These are phyloP conservation scores for Straminergon stramineum DNA, from an alignment of 225 moss, liverwort and hornwort genomes.

Conservation along the genomic window DNA sequence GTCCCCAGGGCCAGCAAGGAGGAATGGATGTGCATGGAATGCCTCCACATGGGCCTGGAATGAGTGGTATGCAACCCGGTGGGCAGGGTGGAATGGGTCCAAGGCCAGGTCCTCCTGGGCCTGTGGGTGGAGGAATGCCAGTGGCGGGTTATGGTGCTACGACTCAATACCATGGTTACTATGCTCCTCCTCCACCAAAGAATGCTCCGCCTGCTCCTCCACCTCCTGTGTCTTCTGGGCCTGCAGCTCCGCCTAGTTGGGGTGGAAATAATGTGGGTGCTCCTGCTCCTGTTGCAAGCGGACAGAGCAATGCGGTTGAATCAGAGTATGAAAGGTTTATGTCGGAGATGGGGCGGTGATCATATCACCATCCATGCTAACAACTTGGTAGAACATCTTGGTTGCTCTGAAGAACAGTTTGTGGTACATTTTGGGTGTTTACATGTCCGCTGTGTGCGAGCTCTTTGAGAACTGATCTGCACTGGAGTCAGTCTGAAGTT, in stretches of 20 bases:
- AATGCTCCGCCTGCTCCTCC: slow-evolving; percentile 77
- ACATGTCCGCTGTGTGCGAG: slow-evolving; percentile 13
- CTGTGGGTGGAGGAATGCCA: slow-evolving; percentile 48
- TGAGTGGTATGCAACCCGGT: slow-evolving; percentile 59
- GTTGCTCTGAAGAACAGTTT: neutral
- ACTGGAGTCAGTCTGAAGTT: neutral
- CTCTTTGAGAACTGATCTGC: neutral
- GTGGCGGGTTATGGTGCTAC: slow-evolving; percentile 59
- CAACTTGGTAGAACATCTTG: neutral
- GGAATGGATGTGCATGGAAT: slow-evolving; percentile 61
- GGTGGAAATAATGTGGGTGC: slow-evolving; percentile 41
- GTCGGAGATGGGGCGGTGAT: slow-evolving; percentile 98
- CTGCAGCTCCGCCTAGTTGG: slow-evolving; percentile 71
- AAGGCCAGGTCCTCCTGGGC: slow-evolving; percentile 62
- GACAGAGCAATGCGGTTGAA: slow-evolving; percentile 84
- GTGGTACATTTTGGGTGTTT: slow-evolving; percentile 4
- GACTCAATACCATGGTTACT: slow-evolving; percentile 77
- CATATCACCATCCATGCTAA: neutral
- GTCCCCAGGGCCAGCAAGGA: slow-evolving; percentile 52
- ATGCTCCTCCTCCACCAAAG: slow-evolving; percentile 79
- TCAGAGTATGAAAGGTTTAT: slow-evolving; percentile 98
- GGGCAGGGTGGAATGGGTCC: slow-evolving; percentile 47
- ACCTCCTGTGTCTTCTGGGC: slow-evolving; percentile 57
- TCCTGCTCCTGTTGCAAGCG: slow-evolving; percentile 34
- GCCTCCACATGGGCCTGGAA: slow-evolving; percentile 62